phyloP scores from a whole-genome alignment of 106 monocot genomes.

The Platanthera guangdongensis region DNA sequence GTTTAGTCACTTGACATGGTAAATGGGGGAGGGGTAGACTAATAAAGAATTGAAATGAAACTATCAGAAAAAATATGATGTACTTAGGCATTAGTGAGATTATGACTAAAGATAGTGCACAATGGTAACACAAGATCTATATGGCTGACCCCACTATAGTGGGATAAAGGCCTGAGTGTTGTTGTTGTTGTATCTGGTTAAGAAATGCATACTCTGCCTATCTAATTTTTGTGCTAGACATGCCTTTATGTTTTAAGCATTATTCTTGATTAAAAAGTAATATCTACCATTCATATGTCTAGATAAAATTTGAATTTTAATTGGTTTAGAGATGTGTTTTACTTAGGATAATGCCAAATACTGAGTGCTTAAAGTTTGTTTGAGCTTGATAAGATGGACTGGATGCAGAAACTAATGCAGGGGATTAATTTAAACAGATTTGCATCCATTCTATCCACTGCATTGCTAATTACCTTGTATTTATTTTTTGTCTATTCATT shows the following conservation, averaged over 20 bases:
- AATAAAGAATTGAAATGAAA: no score
- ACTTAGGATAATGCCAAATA: background rate
- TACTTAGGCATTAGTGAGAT: no score
- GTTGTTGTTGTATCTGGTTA: background rate
- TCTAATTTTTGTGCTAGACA: background rate
- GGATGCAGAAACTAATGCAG: background rate
- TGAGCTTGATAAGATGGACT: slow-evolving; percentile 3
- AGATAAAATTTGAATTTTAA: background rate
- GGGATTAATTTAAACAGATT: background rate
- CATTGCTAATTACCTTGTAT: background rate
- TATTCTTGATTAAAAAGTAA: background rate
- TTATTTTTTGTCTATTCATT: background rate
- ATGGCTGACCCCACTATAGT: no score
- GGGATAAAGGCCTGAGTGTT: no score
- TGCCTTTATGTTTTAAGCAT: background rate
- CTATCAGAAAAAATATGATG: no score
- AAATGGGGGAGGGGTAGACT: no score
- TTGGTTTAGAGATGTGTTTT: background rate
- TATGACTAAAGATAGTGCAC: no score
- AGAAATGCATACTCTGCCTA: background rate
- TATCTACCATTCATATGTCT: background rate
- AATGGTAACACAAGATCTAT: no score
- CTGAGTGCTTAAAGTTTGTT: background rate
- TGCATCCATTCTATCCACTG: background rate
- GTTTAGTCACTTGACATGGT: no score